phyloP scores from a whole-genome alignment of 495 filamentous ascomycete genomes.

The Aspergillus saccharolyticus region DNA sequence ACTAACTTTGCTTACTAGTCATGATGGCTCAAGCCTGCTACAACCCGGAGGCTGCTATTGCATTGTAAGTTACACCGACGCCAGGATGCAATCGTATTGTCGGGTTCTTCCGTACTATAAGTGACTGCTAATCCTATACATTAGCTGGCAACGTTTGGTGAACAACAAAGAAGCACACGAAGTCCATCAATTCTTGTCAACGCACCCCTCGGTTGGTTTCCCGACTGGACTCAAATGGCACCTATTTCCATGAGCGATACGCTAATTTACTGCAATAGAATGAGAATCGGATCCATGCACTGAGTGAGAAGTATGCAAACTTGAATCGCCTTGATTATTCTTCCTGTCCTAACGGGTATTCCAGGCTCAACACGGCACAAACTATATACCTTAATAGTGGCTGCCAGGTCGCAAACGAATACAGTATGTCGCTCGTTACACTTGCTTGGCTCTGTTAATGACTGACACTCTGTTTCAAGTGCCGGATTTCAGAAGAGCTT shows the following conservation, averaged over 20 bases:
- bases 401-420: conserved; percentile 23
- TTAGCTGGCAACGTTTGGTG: conserved; percentile 71
- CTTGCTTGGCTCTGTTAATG: background rate
- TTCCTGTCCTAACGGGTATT: background rate
- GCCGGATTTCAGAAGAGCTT: conserved; percentile 31
- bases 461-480: conserved; percentile 21
- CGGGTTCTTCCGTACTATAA: background rate
- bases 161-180: conserved; percentile 43
- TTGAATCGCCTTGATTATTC: background rate
- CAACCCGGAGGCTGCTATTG: conserved; percentile 66
- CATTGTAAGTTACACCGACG: conserved; percentile 35
- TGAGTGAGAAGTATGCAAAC: conserved; percentile 53
- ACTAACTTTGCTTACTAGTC: conserved; percentile 30
- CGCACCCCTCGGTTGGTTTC: conserved; percentile 69
- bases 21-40: conserved; percentile 65
- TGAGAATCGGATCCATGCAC: conserved; percentile 63
- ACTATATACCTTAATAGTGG: conserved; percentile 31
- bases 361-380: conserved; percentile 35
- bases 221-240: background rate
- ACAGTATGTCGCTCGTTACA: conserved; percentile 25
- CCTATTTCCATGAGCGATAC: background rate
- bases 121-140: background rate
- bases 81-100: background rate
- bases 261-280: conserved; percentile 40
- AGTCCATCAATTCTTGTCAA: conserved; percentile 75